Base-by-base conservation (phyloP, 192 early-diverging fungal species). In the Spizellomyces punctatus region DNA sequence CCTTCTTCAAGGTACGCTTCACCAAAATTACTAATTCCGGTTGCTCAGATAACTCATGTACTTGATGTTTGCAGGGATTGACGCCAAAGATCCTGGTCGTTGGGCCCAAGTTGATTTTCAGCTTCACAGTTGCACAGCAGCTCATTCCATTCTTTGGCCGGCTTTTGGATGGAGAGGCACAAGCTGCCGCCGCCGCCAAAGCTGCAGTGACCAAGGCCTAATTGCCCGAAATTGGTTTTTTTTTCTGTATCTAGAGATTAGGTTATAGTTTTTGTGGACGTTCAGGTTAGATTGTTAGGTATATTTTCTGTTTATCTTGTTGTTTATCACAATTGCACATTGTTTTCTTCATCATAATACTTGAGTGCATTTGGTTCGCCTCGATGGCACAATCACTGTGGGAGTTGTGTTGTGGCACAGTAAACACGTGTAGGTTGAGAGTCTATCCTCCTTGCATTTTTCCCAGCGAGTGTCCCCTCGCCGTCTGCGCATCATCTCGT, bases 21-120 rank as follows among this genome's bases (percentile, higher is more conserved):
- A 8, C 22, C 14, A 69, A 12, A n/a, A 42, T 10, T 16, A 42
- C 9, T 54, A n/a, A 65, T 49, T 10, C 10, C 0, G 6, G 4
- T 10, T 72, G 42, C 22, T 12, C 36, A 21, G n/a, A 17, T 36
- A 27, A 9, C 8, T 69, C 46, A 66, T 46, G 14, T 5, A 41
- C 42, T 6, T 64, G 46, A 41, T 64, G 8, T 41, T 48, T 27
- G 17, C 52, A 83, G 81, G 82, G 85, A n/a, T 67, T 86, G 42
- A 82, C 82, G 9, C 85, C 85, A 12, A 85, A 85, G 76, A 77
- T 89, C 58, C 77, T 88, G 45, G 78, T 88, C 56, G 87, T 85
- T 54, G 97, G 97, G 16, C 97, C 97, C 73, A 99, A 99, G 89
- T 88, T 99, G 54, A 89, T 99, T 58, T 99, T 98, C 84, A 91